Percentiles rank a stretch among this genome's conserved stretches.
These are phyloP conservation scores for Ustanciosporium gigantosporum DNA, from an alignment of 1,284 basidiomycete genomes.

Conservation along the genomic window DNA sequence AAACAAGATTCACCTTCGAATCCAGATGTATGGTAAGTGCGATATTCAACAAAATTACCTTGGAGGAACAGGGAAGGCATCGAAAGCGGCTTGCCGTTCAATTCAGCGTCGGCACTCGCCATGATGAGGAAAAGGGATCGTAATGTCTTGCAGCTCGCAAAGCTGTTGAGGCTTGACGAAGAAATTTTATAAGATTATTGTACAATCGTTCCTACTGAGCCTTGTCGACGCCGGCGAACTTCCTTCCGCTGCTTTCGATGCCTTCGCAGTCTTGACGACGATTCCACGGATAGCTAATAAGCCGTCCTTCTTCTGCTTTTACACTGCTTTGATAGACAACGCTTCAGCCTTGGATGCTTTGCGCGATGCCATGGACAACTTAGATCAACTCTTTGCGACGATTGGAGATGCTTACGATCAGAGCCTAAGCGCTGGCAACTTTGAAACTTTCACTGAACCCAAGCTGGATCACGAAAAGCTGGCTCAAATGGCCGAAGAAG, in stretches of 20 bases:
- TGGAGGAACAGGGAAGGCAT: too few species aligned
- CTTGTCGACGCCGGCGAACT: slow-evolving; percentile 2
- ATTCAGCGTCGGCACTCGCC: slow-evolving; percentile 5
- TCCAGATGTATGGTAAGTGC: slow-evolving; percentile 95
- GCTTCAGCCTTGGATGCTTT: slow-evolving; percentile 50
- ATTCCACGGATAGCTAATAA: too few species aligned
- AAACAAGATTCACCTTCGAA: slow-evolving; percentile 89
- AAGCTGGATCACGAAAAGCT: slow-evolving; percentile 41
- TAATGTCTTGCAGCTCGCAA: slow-evolving; percentile 34
- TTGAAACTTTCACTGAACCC: slow-evolving; percentile 39
- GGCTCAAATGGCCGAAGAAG: slow-evolving; percentile 20
- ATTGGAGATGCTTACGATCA: slow-evolving; percentile 49
- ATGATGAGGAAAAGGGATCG: slow-evolving; percentile 46
- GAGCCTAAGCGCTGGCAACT: slow-evolving; percentile 44
- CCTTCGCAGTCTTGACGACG: too few species aligned
- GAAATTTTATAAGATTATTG: slow-evolving; percentile 44
- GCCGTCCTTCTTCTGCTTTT: not conserved
- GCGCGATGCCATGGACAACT: slow-evolving; percentile 48
- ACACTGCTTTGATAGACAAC: slow-evolving; percentile 9
- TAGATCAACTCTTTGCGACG: slow-evolving; percentile 50
- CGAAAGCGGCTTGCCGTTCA: too few species aligned
- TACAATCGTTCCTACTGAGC: slow-evolving; percentile 62
- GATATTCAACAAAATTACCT: too few species aligned
- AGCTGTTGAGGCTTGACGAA: slow-evolving; percentile 42
- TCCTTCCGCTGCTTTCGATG: too few species aligned